Evolutionary conservation across 2,329 filamentous ascomycete species (phyloP).

Genomic region (Nemania sp.): DNA sequence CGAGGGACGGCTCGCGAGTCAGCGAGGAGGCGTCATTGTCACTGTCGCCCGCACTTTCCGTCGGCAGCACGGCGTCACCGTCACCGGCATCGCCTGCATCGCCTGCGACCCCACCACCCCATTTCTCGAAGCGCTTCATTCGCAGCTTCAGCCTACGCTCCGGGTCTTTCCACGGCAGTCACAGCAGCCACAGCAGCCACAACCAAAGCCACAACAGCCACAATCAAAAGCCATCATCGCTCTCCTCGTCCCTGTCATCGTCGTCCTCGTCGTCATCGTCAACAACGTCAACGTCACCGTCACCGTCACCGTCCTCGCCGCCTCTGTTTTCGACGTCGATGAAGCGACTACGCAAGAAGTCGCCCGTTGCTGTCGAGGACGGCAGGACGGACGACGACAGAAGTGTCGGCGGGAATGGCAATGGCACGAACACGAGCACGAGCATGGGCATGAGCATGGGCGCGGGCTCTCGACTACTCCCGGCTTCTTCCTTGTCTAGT

Average conservation of each 20-base stretch:
- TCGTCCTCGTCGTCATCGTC: no score
- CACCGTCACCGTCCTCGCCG: not conserved
- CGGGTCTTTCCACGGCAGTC: conserved; percentile 30
- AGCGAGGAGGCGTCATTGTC: conserved; percentile 33
- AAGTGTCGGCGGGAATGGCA: not conserved
- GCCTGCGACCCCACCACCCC: conserved; percentile 37
- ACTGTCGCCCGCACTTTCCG: conserved; percentile 37
- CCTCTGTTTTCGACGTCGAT: conserved; percentile 16
- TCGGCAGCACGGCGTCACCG: conserved; percentile 35
- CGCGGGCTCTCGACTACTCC: not conserved
- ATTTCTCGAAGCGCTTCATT: conserved; percentile 37
- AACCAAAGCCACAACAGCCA: no score
- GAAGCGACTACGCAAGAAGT: conserved; percentile 38
- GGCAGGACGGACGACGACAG: not conserved
- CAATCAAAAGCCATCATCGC: not conserved
- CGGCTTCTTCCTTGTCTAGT: conserved; percentile 3
- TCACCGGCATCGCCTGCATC: conserved; percentile 31
- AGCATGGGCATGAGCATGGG: not conserved
- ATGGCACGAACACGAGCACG: not conserved
- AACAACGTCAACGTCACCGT: not conserved
- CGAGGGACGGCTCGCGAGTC: conserved; percentile 18
- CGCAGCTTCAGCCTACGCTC: conserved; percentile 39
- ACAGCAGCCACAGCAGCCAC: not conserved
- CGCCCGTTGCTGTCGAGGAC: conserved; percentile 20
- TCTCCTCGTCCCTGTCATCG: not conserved